Percentiles rank a stretch among this genome's conserved stretches.
phyloP scores from a whole-genome alignment of 306 rosid genomes.

The Corylus americana region DNA sequence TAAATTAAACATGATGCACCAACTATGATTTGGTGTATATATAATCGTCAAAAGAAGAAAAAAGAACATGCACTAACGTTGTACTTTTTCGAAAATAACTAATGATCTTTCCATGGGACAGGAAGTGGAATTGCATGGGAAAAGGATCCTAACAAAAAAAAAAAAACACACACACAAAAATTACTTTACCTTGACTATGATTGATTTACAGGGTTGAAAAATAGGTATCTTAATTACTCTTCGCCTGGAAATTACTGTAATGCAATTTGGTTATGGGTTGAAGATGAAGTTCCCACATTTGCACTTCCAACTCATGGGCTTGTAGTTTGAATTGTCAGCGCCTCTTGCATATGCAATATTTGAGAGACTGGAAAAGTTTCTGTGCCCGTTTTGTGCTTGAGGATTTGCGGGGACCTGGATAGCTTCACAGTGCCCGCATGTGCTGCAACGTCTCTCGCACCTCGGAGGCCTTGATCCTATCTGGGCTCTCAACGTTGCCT shows the following conservation, averaged over 20 bases:
- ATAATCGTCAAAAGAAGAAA: too few species aligned
- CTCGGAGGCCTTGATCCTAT: conserved; percentile 93
- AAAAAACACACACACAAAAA: not conserved
- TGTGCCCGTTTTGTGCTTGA: conserved; percentile 43
- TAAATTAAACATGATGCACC: too few species aligned
- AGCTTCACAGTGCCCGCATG: conserved; percentile 73
- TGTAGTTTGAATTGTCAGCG: conserved; percentile 69
- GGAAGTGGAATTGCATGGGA: not conserved
- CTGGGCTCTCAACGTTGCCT: conserved; percentile 51
- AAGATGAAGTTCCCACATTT: conserved; percentile 82
- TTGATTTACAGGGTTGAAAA: conserved; percentile 34
- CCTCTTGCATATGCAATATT: conserved; percentile 47
- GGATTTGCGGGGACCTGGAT: conserved; percentile 63
- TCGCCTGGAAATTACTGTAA: conserved; percentile 4
- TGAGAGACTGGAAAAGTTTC: conserved; percentile 41
- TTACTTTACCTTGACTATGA: conserved; percentile 12
- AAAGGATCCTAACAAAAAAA: not conserved
- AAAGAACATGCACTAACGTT: too few species aligned
- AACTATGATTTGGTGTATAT: too few species aligned
- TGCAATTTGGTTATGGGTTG: conserved; percentile 55
- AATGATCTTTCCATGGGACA: not conserved
- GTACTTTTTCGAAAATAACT: not conserved
- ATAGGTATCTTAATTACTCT: not conserved
- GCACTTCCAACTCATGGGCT: conserved; percentile 98
- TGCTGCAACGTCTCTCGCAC: conserved; percentile 77